Evolutionary conservation across 305 asterid genomes (phyloP), one percentile per base, ranked within the genome.

Genomic region (Fraxinus nigra): DNA sequence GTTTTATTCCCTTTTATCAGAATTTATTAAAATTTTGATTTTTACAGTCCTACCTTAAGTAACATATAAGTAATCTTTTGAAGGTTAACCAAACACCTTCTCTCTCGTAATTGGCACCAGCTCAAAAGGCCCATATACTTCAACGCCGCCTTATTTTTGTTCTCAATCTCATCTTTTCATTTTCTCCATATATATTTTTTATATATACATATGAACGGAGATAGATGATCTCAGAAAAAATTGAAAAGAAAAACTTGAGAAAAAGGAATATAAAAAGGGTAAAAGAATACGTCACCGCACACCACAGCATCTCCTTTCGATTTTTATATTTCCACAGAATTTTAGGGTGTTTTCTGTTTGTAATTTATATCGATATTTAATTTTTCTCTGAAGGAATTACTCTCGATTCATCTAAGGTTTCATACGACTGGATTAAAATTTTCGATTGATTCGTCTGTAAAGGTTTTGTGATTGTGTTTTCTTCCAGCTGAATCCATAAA

Each of bases 341-440:
- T 38, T 88, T 85, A 88, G 89, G 90, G 89, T 38, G 8, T 82
- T 87, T 82, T 83, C 40, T 75, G 14, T 30, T 26, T n/a, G 6
- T 9, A 69, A 13, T 69, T 30, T 28, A 11, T 24, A 65, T 65
- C 5, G 72, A 65, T 65, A 24, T 61, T 9, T 9, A 11, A 22
- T 9, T 65, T 65, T 65, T 65, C 33, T 65, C 16, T 65, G 3
- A 8, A 54, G 73, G 18, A 10, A 10, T 65, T 63, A 20, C 34
- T 26, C n/a, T 65, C 35, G 73, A 24, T 30, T 76, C 54, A 32
- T 75, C 80, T 73, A 40, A 28, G 6, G 20, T 18, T 3, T 40
- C 34, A 7, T n/a, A 5, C 73, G 16, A 24, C 13, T 65, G 26
- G 22, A 69, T 32, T 69, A 69, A 30, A 69, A 30, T 30, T 30